A percentile compares a stretch with the other conserved stretches of the same genome.
Conservation (phyloP, 495 filamentous ascomycete species). For the Choiromyces venosus region DNA sequence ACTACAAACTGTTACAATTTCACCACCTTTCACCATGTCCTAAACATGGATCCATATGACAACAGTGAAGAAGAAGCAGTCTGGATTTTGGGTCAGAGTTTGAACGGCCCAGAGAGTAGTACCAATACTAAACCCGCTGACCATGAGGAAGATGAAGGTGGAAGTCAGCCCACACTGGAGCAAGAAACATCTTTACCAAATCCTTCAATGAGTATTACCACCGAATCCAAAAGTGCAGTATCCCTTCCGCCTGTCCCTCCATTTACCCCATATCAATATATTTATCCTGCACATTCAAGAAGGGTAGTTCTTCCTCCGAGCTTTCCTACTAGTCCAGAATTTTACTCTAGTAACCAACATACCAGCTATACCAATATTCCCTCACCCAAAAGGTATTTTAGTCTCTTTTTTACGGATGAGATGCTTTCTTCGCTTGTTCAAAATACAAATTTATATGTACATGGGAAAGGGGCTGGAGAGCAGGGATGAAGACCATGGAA, state of each 20-base stretch:
- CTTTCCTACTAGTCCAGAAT: not conserved
- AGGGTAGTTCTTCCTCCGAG: not conserved
- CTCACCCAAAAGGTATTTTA: not conserved
- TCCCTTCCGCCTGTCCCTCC: not conserved
- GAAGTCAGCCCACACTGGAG: not conserved
- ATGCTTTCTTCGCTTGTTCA: not conserved
- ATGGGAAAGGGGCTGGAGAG: too few species aligned
- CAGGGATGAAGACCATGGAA: too few species aligned
- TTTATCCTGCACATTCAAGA: not conserved
- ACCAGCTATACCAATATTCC: not conserved
- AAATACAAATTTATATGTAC: not conserved
- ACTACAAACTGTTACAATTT: not conserved
- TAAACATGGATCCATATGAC: not conserved
- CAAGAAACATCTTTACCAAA: not conserved
- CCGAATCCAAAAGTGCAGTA: not conserved
- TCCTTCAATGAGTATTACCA: not conserved
- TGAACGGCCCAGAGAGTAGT: not conserved
- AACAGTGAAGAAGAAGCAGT: not conserved
- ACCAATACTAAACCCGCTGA: not conserved
- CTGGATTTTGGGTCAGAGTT: not conserved
- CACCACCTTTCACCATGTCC: not conserved
- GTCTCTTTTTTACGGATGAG: not conserved
- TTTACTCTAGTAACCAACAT: not conserved
- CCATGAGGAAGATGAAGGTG: not conserved
- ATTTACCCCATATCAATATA: not conserved